phyloP scores from a whole-genome alignment of 495 filamentous ascomycete species.

The Hypoxylon rickii region DNA sequence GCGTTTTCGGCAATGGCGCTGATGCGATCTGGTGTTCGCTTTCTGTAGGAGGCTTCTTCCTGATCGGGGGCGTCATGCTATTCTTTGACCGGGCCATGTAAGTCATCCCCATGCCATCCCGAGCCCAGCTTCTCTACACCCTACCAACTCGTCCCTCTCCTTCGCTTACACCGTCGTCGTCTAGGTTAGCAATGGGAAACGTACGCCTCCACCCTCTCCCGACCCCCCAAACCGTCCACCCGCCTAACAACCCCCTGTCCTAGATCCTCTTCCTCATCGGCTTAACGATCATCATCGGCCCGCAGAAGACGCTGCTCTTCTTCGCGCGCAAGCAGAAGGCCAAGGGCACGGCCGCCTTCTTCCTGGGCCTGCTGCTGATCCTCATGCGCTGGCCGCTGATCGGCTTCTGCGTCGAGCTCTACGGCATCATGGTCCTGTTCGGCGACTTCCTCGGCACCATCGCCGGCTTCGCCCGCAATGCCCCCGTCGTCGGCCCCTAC shows the following conservation, averaged over 20 bases:
- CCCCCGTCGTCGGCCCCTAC: conserved; percentile 85
- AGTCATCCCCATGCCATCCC: conserved; percentile 64
- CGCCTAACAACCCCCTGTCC: conserved; percentile 7
- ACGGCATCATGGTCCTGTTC: conserved; percentile 91
- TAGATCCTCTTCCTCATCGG: conserved; percentile 97
- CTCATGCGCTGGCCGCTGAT: conserved; percentile 84
- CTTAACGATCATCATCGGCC: conserved; percentile 92
- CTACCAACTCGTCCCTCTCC: conserved; percentile 2
- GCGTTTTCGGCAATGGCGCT: conserved; percentile 5
- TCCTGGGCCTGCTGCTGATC: conserved; percentile 81
- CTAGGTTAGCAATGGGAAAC: conserved; percentile 89
- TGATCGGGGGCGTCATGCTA: conserved; percentile 88
- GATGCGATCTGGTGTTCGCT: conserved; percentile 22
- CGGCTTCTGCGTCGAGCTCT: conserved; percentile 88
- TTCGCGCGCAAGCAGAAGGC: conserved; percentile 92
- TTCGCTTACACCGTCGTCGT: conserved; percentile 8
- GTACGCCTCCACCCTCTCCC: conserved; percentile 45
- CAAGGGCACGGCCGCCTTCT: conserved; percentile 89
- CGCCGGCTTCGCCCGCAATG: conserved; percentile 78
- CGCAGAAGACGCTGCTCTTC: conserved; percentile 86
- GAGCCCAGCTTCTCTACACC: neutral
- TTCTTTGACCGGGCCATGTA: conserved; percentile 97
- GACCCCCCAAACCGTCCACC: neutral
- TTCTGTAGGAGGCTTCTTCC: conserved; percentile 79
- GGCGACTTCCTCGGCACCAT: conserved; percentile 96